Conservation (phyloP, 2,329 filamentous ascomycete genomes). For the Plectosphaerella sp. region DNA sequence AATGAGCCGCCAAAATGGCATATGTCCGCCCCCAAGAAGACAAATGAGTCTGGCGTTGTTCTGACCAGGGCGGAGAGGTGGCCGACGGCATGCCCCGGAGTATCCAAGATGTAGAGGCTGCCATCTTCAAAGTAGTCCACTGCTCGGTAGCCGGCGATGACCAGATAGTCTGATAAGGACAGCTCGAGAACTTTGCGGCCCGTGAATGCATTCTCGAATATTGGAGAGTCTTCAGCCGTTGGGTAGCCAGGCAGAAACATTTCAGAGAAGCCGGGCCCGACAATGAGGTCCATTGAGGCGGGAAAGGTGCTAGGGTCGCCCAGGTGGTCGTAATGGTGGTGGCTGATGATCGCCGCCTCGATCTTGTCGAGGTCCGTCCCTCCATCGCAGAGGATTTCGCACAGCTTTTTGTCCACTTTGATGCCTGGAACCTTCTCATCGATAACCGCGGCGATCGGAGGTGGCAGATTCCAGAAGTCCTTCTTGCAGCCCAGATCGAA, state of each 20-base stretch:
- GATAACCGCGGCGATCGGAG: slow-evolving; percentile 2
- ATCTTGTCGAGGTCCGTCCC: not conserved
- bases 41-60: not conserved
- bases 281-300: slow-evolving; percentile 13
- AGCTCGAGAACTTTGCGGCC: slow-evolving; percentile 4
- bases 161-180: not conserved
- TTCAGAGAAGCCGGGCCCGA: slow-evolving; percentile 15
- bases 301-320: slow-evolving; percentile 18
- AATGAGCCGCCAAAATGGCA: slow-evolving; percentile 31
- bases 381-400: not conserved
- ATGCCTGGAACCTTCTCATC: slow-evolving; percentile 6
- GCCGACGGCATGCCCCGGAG: slow-evolving; percentile 5
- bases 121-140: slow-evolving; percentile 7
- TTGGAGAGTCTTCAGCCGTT: slow-evolving; percentile 1
- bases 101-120: slow-evolving; percentile 7
- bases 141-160: slow-evolving; percentile 1
- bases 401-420: not conserved
- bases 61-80: slow-evolving; percentile 4
- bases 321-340: slow-evolving; percentile 20
- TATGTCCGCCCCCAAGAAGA: slow-evolving; percentile 5
- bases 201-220: slow-evolving; percentile 9
- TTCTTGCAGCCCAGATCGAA: slow-evolving; percentile 7
- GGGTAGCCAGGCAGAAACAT: slow-evolving; percentile 12
- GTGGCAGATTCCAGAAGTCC: slow-evolving; percentile 6
- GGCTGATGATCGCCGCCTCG: slow-evolving; percentile 7